Evolutionary conservation across 768 basidiomycete species (phyloP), one percentile per base, ranked within the genome.

Genomic region (Chalciporus piperatus): DNA sequence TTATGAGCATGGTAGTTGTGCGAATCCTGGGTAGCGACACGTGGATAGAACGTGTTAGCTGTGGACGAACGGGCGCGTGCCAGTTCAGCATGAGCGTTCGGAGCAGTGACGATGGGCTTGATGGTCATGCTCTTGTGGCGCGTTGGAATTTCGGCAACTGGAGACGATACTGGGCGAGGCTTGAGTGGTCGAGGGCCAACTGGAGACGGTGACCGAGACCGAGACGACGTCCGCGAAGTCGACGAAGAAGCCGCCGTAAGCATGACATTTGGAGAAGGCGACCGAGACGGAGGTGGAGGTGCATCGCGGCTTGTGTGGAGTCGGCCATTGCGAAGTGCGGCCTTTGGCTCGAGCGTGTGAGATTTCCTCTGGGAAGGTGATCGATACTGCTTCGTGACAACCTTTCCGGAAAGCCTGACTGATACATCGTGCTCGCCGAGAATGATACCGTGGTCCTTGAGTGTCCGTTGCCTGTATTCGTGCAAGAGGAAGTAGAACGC

Each of bases 401-500:
- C 47, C 35, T 66, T 75, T 52, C 51, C 66, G 1, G 56, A 57
- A 12, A 54, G 30, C 46, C 47, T 52, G 25, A 44, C 41, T 20
- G 47, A 60, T 20, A 47, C 19, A 27, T 58, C 58, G 51, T 71
- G 70, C 10, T 63, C 42, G 43, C 73, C 67, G 51, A 72, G 67
- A 47, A 76, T 69, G 45, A 73, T 77, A n/a, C 75, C 78, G 60
- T 79, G 75, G 41, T 82, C 78, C 60, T 80, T 74, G 59, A 83
- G 70, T 1, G 73, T 72, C 49, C 80, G 82, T 59, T 91, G 85
- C 52, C 88, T 81, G 61, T 92, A 89, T 67, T 80, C 80, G 37
- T 81, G 74, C 17, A 96, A 78, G 33, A 96, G 78, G 64, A 87
- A 92, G 64, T 94, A 96, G 68, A 94, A 93, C 0, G 89, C 89